These are phyloP conservation scores for Thecaphora thlaspeos DNA, from an alignment of 1,284 basidiomycete genomes.

Conservation along the genomic window DNA sequence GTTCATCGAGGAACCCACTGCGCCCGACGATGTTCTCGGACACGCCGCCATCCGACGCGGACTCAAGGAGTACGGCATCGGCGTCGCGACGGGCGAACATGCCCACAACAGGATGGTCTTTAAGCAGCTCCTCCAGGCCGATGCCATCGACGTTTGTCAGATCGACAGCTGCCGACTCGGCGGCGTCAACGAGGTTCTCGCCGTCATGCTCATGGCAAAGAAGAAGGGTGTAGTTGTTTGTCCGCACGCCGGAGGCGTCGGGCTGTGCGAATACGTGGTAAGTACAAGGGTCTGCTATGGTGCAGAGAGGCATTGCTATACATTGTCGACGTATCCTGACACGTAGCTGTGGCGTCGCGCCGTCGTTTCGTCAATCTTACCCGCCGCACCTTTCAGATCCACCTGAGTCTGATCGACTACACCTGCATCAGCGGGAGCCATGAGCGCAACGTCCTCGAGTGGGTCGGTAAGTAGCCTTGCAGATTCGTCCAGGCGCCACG, in stretches of 20 bases:
- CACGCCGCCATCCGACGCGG: constrained; percentile 78
- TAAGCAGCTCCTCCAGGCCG: constrained; percentile 89
- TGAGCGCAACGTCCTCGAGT: constrained; percentile 86
- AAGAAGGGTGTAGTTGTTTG: constrained; percentile 70
- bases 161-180: constrained; percentile 91
- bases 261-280: constrained; percentile 85
- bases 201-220: constrained; percentile 88
- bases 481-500: too few relatives aligned
- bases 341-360: too few relatives aligned
- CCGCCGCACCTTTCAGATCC: constrained; percentile 62
- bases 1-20: constrained; percentile 65
- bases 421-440: constrained; percentile 84
- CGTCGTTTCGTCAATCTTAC: too few relatives aligned
- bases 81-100: constrained; percentile 93
- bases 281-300: too few relatives aligned
- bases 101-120: constrained; percentile 92
- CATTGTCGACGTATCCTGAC: too few relatives aligned
- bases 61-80: constrained; percentile 78
- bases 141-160: constrained; percentile 92
- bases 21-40: constrained; percentile 56
- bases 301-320: too few relatives aligned
- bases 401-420: constrained; percentile 71
- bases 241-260: constrained; percentile 92
- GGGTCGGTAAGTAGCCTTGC: constrained; percentile 48
- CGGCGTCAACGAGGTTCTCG: constrained; percentile 88